These are phyloP conservation scores for Cenchrus fungigraminus DNA, from an alignment of 176 grass and related monocot genomes.

Conservation along the genomic window DNA sequence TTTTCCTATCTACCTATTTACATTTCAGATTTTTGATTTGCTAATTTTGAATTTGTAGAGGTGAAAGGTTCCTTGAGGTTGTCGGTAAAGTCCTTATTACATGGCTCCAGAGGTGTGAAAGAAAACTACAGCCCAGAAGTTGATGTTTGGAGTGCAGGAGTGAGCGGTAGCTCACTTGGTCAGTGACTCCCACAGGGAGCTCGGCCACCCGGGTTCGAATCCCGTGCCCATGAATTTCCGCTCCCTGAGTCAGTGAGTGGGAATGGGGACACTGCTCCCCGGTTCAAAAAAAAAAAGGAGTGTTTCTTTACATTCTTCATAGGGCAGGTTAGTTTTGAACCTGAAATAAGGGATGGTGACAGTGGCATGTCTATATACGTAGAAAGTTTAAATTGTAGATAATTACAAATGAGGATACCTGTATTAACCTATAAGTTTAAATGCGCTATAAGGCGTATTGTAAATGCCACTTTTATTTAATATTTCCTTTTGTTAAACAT, in stretches of 20 bases:
- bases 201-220: no score
- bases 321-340: slow-evolving; percentile 79
- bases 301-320: slow-evolving; percentile 93
- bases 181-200: no score
- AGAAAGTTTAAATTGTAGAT: not conserved
- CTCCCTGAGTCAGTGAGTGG: no score
- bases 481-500: slow-evolving; percentile 3
- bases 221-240: no score
- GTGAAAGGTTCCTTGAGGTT: slow-evolving; percentile 91
- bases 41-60: slow-evolving; percentile 52
- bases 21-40: not conserved
- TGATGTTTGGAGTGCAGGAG: slow-evolving; percentile 99
- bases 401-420: not conserved
- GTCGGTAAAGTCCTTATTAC: slow-evolving; percentile 80
- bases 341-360: slow-evolving; percentile 15
- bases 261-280: no score
- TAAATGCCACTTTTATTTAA: slow-evolving; percentile 49
- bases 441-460: not conserved
- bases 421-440: not conserved
- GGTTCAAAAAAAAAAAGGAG: slow-evolving; percentile 37
- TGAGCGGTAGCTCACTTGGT: not conserved
- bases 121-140: slow-evolving; percentile 92
- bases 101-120: slow-evolving; percentile 98
- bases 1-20: not conserved
- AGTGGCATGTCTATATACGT: not conserved